Base-by-base conservation (phyloP, 108 stramenopile genomes). In the Schizochytrium sp. region DNA sequence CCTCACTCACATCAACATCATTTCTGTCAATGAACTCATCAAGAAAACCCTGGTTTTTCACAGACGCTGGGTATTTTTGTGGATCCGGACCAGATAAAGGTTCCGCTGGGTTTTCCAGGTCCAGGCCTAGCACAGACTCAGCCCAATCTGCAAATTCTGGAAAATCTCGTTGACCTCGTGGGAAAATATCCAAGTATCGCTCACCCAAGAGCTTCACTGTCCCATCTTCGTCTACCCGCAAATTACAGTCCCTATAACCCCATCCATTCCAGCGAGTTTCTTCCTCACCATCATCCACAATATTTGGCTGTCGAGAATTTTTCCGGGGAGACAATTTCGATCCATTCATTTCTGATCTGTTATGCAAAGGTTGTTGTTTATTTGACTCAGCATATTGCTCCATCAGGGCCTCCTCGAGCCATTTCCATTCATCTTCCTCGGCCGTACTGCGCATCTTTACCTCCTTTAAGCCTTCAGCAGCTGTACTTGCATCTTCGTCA, bases 101-200 rank as follows among this genome's bases (percentile, higher is more conserved):
- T 10, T 38, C 42, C 64, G 42, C 44, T 15, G 64, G 64, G 15
- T 83, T 53, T 13, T 83, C 76, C 76, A 83, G 53, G 76, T 83
- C 76, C 17, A 83, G 47, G 7, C 76, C 76, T 10, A 83, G 76
- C 10, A 50, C 28, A 5, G 76, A 55, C 28, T 83, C 76, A 17
- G 76, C 76, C 47, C 47, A 83, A 53, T 42, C 28, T 28, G 53
- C 76, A 83, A 83, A 83, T 10, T n/a, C 76, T 5, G 76, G 76
- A 28, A 83, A 83, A n/a, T 55, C 53, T 17, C 76, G 76, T 28
- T 49, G 76, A 10, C 53, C 50, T 5, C 28, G 50, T 5, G 47
- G 76, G 76, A 83, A 83, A 13, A 83, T 55, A 8, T 42, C 76
- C 47, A n/a, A n/a, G 76, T 83, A 83, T 49, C 76, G 76, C 47